Percentiles rank a stretch among this genome's conserved stretches.
Evolutionary conservation across 2,329 filamentous ascomycete species (phyloP).

Genomic region (Bipolaris oryzae): DNA sequence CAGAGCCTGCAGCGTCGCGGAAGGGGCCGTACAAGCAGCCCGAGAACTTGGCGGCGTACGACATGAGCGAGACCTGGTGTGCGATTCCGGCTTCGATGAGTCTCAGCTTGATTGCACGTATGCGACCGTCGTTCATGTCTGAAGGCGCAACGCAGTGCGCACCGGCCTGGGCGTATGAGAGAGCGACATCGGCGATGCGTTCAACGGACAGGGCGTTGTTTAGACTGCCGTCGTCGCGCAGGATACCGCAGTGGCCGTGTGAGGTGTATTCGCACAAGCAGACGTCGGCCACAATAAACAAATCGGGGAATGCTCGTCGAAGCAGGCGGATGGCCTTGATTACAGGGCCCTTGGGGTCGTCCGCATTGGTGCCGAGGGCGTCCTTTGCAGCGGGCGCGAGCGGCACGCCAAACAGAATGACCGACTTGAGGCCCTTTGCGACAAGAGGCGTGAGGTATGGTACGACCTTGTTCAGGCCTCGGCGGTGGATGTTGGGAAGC

Average conservation of each 20-base stretch:
- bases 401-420: slow-evolving; percentile 95
- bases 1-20: slow-evolving; percentile 91
- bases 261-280: slow-evolving; percentile 99
- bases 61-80: slow-evolving; percentile 92
- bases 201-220: slow-evolving; percentile 95
- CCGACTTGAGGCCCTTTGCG: slow-evolving; percentile 85
- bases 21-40: slow-evolving; percentile 97
- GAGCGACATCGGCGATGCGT: slow-evolving; percentile 94
- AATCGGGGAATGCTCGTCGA: slow-evolving; percentile 80
- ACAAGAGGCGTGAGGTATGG: slow-evolving; percentile 86
- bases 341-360: slow-evolving; percentile 91
- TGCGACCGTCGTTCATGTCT: slow-evolving; percentile 98
- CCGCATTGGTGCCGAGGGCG: slow-evolving; percentile 86
- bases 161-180: slow-evolving; percentile 93
- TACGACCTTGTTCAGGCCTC: slow-evolving; percentile 83
- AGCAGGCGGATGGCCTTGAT: slow-evolving; percentile 85
- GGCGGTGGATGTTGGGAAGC: slow-evolving; percentile 86
- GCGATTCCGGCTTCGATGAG: slow-evolving; percentile 93
- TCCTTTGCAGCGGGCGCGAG: slow-evolving; percentile 83
- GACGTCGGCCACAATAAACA: slow-evolving; percentile 92
- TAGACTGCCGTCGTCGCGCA: slow-evolving; percentile 87
- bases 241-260: slow-evolving; percentile 95
- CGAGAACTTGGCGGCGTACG: slow-evolving; percentile 96
- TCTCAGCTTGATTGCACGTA: slow-evolving; percentile 97
- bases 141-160: slow-evolving; percentile 96